These are phyloP conservation scores for Macrolepiota fuliginosa DNA, from an alignment of 768 basidiomycete genomes.

Conservation along the genomic window DNA sequence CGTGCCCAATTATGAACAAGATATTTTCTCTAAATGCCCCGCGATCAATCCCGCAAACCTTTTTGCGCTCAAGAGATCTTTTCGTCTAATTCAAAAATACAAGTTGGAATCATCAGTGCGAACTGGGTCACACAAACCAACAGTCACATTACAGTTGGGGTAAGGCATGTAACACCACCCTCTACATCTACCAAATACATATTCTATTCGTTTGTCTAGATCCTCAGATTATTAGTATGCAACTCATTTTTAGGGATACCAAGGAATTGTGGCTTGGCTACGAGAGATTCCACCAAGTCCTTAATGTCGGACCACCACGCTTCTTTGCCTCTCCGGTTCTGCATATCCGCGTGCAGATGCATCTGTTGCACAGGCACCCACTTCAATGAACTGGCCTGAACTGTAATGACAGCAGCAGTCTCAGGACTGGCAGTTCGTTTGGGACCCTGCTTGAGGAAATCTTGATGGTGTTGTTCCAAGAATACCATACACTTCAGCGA, in stretches of 20 bases:
- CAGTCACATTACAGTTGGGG: not conserved
- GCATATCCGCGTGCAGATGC: slow-evolving; percentile 86
- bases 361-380: slow-evolving; percentile 88
- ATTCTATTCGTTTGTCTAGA: slow-evolving; percentile 1
- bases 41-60: too few relatives aligned
- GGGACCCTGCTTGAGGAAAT: slow-evolving; percentile 41
- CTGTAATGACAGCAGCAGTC: slow-evolving; percentile 86
- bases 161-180: not conserved
- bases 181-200: slow-evolving; percentile 1
- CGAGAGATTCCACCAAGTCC: slow-evolving; percentile 71
- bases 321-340: slow-evolving; percentile 75
- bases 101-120: too few relatives aligned
- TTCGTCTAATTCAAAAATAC: too few relatives aligned
- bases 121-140: not conserved
- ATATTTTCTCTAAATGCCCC: not conserved
- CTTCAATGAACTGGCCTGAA: slow-evolving; percentile 76
- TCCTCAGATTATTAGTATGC: not conserved
- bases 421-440: slow-evolving; percentile 60
- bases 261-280: slow-evolving; percentile 58
- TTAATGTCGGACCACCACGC: slow-evolving; percentile 78
- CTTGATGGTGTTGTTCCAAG: slow-evolving; percentile 77
- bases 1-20: not conserved
- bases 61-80: too few relatives aligned
- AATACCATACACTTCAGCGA: slow-evolving; percentile 93
- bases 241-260: slow-evolving; percentile 28